A percentile compares a stretch with the other conserved stretches of the same genome.
These are phyloP conservation scores for Syncephalastrum monosporum DNA, from an alignment of 371 early-diverging fungal genomes.

Conservation along the genomic window DNA sequence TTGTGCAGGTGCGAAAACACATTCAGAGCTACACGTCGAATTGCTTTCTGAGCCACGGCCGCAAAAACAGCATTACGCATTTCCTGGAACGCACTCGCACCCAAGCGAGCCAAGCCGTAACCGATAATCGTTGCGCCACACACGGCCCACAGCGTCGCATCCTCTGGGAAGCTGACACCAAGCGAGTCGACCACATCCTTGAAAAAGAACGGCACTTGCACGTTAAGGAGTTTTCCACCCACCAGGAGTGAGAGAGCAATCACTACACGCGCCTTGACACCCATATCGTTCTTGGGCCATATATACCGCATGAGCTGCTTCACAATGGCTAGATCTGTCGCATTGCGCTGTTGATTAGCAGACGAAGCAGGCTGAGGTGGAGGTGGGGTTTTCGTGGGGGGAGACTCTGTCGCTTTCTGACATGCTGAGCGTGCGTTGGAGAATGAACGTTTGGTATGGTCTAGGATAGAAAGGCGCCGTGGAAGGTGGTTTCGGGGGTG, in stretches of 20 bases:
- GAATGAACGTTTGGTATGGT: too few relatives aligned
- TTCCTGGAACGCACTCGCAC: conserved; percentile 83
- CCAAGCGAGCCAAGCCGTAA: conserved; percentile 90
- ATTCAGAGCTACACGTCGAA: conserved; percentile 81
- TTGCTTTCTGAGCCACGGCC: conserved; percentile 92
- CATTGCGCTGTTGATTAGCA: conserved; percentile 28
- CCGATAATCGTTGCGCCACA: conserved; percentile 89
- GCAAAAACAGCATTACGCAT: conserved; percentile 94
- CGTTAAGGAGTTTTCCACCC: conserved; percentile 84
- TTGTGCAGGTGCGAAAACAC: conserved; percentile 87
- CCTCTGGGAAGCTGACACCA: conserved; percentile 53
- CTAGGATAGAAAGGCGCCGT: too few relatives aligned
- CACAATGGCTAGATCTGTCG: conserved; percentile 72
- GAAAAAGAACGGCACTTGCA: conserved; percentile 94
- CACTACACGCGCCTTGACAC: conserved; percentile 83
- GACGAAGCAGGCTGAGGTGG: too few relatives aligned
- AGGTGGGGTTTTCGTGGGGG: too few relatives aligned
- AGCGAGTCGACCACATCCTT: conserved; percentile 85
- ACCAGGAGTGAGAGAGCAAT: conserved; percentile 78
- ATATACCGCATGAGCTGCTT: conserved; percentile 79
- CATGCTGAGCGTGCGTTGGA: too few relatives aligned
- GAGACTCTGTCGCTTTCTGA: too few relatives aligned
- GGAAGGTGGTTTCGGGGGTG: too few relatives aligned
- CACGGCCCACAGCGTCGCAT: conserved; percentile 67
- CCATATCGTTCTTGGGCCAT: conserved; percentile 86